Conservation (phyloP, 176 grass and related monocot genomes). For the Chrysopogon serrulatus region DNA sequence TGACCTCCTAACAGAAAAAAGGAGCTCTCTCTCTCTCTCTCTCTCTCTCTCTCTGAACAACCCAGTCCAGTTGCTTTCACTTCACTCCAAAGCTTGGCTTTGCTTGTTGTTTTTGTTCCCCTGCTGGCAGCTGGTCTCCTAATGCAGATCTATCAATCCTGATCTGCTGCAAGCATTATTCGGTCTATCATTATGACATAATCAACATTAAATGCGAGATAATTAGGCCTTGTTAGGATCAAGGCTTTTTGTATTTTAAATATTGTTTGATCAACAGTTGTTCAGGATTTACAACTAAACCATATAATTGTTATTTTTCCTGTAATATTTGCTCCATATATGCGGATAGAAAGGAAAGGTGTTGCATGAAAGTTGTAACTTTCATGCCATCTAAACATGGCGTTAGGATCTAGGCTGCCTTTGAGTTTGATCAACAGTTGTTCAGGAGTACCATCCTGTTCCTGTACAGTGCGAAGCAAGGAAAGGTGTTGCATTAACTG, state of each 20-base stretch:
- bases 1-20: slow-evolving; percentile 16
- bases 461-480: not conserved
- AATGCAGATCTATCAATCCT: not conserved
- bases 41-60: too few relatives aligned
- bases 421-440: slow-evolving; percentile 6
- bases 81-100: slow-evolving; percentile 37
- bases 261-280: too few relatives aligned
- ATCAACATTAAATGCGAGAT: not conserved
- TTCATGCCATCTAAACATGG: too few relatives aligned
- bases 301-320: too few relatives aligned
- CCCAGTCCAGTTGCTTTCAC: slow-evolving; percentile 21
- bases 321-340: too few relatives aligned
- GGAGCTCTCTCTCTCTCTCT: too few relatives aligned
- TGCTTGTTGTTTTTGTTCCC: not conserved
- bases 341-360: too few relatives aligned
- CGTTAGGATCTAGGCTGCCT: too few relatives aligned
- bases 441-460: not conserved
- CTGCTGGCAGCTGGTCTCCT: not conserved
- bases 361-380: too few relatives aligned
- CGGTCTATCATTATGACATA: not conserved
- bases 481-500: slow-evolving; percentile 10
- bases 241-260: too few relatives aligned
- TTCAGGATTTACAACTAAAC: too few relatives aligned
- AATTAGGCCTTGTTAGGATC: too few relatives aligned
- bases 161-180: not conserved